Conservation (phyloP, 1,284 basidiomycete species). For the Amylostereum areolatum region DNA sequence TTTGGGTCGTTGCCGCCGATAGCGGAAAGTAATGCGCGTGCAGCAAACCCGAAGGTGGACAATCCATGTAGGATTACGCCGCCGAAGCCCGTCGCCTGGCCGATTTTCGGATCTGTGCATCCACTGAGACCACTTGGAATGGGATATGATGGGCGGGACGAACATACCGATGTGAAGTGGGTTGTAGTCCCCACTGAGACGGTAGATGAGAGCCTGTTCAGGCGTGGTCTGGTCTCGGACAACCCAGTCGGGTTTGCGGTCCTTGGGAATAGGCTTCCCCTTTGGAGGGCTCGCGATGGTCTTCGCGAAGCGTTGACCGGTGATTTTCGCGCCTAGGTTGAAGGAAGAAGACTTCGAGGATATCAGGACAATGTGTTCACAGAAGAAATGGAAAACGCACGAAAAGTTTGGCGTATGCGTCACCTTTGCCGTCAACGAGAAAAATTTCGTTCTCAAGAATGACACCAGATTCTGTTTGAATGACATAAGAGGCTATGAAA, state of each 20-base stretch:
- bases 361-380: not conserved
- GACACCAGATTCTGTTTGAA: constrained; percentile 61
- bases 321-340: constrained; percentile 71
- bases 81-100: constrained; percentile 67
- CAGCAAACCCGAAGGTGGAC: constrained; percentile 71
- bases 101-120: constrained; percentile 70
- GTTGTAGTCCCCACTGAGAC: constrained; percentile 82
- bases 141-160: too few species aligned
- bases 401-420: constrained; percentile 67
- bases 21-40: constrained; percentile 61
- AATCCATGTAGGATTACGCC: constrained; percentile 83
- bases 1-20: constrained; percentile 54
- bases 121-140: too few species aligned
- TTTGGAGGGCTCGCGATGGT: constrained; percentile 61
- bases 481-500: not conserved
- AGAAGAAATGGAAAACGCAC: constrained; percentile 30
- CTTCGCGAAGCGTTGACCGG: constrained; percentile 63
- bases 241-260: constrained; percentile 63
- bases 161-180: constrained; percentile 72
- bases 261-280: constrained; percentile 62
- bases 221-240: constrained; percentile 63
- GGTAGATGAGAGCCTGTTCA: constrained; percentile 75
- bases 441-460: constrained; percentile 60
- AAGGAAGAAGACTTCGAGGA: constrained; percentile 56
- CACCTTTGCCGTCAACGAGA: constrained; percentile 58